phyloP scores from a whole-genome alignment of 768 basidiomycete genomes.

The Lactifluus echinatus region DNA sequence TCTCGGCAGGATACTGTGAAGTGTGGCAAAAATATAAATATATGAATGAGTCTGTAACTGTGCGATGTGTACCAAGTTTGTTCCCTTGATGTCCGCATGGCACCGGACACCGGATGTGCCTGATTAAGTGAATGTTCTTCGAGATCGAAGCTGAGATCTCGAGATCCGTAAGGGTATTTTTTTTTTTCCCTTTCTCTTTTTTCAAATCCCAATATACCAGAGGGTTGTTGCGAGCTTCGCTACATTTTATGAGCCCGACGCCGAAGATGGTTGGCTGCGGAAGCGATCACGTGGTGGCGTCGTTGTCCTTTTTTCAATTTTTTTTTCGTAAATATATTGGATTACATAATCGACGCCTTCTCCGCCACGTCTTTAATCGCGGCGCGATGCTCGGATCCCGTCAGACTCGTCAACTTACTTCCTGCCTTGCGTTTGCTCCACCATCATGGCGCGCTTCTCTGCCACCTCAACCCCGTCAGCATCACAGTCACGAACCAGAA shows the following conservation, averaged over 20 bases:
- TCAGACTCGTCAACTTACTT: constrained; percentile 7
- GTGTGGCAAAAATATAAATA: background rate
- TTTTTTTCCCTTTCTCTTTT: background rate
- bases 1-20: constrained; percentile 8
- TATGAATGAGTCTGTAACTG: constrained; percentile 12
- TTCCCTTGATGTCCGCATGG: constrained; percentile 11
- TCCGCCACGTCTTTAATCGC: constrained; percentile 10
- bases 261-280: constrained; percentile 7
- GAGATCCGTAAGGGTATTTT: constrained; percentile 7
- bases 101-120: constrained; percentile 16
- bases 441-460: constrained; percentile 16
- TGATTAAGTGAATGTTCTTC: constrained; percentile 17
- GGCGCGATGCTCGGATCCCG: constrained; percentile 16
- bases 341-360: constrained; percentile 8
- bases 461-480: constrained; percentile 17
- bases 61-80: constrained; percentile 2
- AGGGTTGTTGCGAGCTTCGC: constrained; percentile 1
- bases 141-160: constrained; percentile 15
- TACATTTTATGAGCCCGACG: constrained; percentile 9
- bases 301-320: background rate
- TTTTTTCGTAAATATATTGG: background rate
- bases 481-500: constrained; percentile 9
- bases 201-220: background rate
- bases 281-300: constrained; percentile 16
- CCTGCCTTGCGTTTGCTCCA: constrained; percentile 5